Conservation (phyloP, 179 eudicot species). For the Gypsophila paniculata region DNA sequence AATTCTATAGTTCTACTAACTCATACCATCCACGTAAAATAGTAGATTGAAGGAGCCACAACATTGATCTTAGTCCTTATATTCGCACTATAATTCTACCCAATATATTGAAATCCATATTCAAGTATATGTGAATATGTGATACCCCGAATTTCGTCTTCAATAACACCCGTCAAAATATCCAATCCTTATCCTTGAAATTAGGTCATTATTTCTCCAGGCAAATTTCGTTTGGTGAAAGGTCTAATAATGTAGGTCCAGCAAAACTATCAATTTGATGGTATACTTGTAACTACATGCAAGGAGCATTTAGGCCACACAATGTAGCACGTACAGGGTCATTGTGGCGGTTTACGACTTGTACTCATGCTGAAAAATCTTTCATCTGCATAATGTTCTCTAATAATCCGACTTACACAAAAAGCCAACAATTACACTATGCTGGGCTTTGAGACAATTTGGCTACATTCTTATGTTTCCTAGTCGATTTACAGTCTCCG, state of each 20-base stretch:
- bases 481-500: background rate
- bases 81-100: background rate
- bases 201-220: background rate
- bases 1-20: background rate
- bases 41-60: background rate
- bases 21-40: background rate
- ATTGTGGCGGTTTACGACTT: constrained; percentile 8
- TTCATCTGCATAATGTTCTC: constrained; percentile 19
- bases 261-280: background rate
- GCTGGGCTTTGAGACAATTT: background rate
- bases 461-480: constrained; percentile 18
- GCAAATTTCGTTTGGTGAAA: background rate
- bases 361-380: constrained; percentile 13
- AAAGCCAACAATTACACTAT: background rate
- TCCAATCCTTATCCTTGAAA: background rate
- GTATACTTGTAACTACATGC: constrained; percentile 11
- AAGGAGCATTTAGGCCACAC: background rate
- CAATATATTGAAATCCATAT: no score
- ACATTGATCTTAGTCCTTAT: background rate
- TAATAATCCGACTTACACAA: constrained; percentile 3
- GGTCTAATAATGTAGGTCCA: background rate
- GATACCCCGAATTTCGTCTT: background rate
- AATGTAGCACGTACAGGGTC: background rate
- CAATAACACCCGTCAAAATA: background rate
- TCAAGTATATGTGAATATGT: no score